Evolutionary conservation across 768 basidiomycete genomes (phyloP), one percentile per base, ranked within the genome.

Genomic region (Lanmaoa rubissima): DNA sequence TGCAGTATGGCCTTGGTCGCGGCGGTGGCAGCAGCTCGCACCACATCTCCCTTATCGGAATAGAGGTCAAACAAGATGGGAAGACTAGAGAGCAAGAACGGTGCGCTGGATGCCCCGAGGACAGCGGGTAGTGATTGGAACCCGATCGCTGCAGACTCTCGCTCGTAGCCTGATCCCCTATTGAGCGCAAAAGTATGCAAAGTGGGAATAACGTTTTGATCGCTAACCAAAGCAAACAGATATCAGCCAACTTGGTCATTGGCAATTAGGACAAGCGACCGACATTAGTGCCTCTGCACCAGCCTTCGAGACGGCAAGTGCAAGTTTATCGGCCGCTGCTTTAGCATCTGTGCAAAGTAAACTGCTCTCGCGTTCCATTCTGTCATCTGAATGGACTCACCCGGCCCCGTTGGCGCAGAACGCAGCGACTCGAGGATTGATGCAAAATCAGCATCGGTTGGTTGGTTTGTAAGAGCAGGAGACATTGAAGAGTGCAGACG

Each of bases 21-120:
- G 13, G 83, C 71, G 11, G 84, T 74, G n/a, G 94, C 90, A 13
- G 93, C 92, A 45, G 74, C 71, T 54, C 94, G 86, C 60, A 98
- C 93, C 31, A 94, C 89, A 51, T 94, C 93, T 59, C 93, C 94
- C 72, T 96, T 95, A 71, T 98, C 96, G 80, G 90, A 88, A 73
- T 90, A 87, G 39, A 94, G 79, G 51, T 94, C 90, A 71, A 88
- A 88, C 50, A 98, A 72, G 40, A 85, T 65, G 17, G 91, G 82
- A 51, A 98, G 83, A 42, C 87, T 87, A 2, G 89, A 79, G 14
- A 97, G 78, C 36, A 97, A 78, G 50, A 90, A 73, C 17, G 93
- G 92, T 39, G 84, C 90, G 53, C 78, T 74, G 6, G 90, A 74
- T 21, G 85, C 73, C 32, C 94, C 94, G 26, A 93, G 79, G 52